Evolutionary conservation across 2,329 filamentous ascomycete genomes (phyloP).

Genomic region (Acarospora socialis): DNA sequence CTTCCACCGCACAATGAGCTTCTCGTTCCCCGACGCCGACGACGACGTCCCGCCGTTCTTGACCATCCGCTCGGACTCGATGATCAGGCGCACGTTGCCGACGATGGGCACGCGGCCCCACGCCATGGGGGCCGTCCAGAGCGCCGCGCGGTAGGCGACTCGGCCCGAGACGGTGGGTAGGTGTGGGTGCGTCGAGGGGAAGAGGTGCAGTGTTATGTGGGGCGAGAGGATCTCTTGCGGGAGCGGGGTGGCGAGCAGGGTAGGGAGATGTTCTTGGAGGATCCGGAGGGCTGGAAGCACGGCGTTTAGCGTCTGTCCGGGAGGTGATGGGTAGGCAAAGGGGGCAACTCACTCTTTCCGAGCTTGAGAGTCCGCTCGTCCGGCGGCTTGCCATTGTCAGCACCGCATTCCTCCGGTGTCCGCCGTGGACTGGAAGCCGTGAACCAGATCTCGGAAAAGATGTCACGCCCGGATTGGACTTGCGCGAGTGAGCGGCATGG

Average conservation of each 20-base stretch:
- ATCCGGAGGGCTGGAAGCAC: slow-evolving; percentile 37
- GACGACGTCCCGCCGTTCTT: slow-evolving; percentile 39
- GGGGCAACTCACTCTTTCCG: slow-evolving; percentile 39
- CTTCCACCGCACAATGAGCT: slow-evolving; percentile 83
- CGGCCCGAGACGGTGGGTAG: slow-evolving; percentile 85
- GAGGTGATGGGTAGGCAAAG: neutral
- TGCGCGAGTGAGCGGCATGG: slow-evolving; percentile 10
- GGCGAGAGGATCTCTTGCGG: slow-evolving; percentile 49
- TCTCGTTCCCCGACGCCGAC: slow-evolving; percentile 45
- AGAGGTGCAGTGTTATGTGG: slow-evolving; percentile 47
- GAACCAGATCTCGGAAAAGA: slow-evolving; percentile 11
- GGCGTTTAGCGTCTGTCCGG: slow-evolving; percentile 6
- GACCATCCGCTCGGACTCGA: slow-evolving; percentile 80
- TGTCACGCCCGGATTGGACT: slow-evolving; percentile 8
- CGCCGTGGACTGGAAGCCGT: slow-evolving; percentile 5
- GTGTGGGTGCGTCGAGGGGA: slow-evolving; percentile 45
- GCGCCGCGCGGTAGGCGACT: slow-evolving; percentile 78
- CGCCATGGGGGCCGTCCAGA: slow-evolving; percentile 91
- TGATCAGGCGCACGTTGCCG: slow-evolving; percentile 76
- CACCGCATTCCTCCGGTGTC: neutral
- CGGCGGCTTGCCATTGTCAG: slow-evolving; percentile 28
- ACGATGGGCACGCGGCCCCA: slow-evolving; percentile 89
- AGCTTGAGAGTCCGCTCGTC: slow-evolving; percentile 48
- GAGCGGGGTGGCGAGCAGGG: slow-evolving; percentile 44
- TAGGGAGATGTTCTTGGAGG: slow-evolving; percentile 48